Evolutionary conservation across 1,284 basidiomycete species (phyloP).

Genomic region (Ustilago vetiveriae): DNA sequence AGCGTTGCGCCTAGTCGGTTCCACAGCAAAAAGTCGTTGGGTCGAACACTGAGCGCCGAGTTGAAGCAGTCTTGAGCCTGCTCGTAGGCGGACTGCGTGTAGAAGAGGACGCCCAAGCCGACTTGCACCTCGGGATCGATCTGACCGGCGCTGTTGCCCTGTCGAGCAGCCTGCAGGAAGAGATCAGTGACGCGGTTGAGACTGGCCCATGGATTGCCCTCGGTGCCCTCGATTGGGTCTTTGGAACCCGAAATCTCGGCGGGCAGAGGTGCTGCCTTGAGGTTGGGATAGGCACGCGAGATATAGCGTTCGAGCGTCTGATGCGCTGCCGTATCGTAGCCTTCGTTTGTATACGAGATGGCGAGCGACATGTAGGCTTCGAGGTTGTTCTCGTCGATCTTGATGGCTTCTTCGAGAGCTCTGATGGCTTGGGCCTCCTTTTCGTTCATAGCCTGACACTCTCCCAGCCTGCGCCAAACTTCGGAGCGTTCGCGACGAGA

Average conservation of each 20-base stretch:
- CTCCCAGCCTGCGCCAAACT: constrained; percentile 91
- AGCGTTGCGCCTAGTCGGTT: constrained; percentile 94
- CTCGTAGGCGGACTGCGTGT: constrained; percentile 81
- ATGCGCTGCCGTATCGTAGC: constrained; percentile 86
- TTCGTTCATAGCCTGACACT: constrained; percentile 96
- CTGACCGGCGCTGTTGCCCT: constrained; percentile 70
- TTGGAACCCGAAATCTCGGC: constrained; percentile 74
- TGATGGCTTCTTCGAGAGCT: constrained; percentile 70
- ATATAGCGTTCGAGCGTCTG: constrained; percentile 89
- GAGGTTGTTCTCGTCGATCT: constrained; percentile 81
- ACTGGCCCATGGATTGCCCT: constrained; percentile 78
- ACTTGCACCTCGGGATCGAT: constrained; percentile 94
- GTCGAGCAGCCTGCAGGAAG: constrained; percentile 84
- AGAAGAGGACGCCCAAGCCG: constrained; percentile 91
- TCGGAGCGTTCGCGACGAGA: constrained; percentile 72
- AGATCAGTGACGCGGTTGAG: constrained; percentile 83
- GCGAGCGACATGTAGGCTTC: constrained; percentile 73
- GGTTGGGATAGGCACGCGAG: constrained; percentile 76
- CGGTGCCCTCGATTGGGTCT: constrained; percentile 65
- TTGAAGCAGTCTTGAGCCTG: constrained; percentile 90
- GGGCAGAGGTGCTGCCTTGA: constrained; percentile 70
- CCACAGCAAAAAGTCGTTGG: constrained; percentile 94
- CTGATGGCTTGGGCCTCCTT: constrained; percentile 72
- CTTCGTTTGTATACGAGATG: constrained; percentile 97
- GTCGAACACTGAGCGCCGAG: constrained; percentile 80